A percentile compares a stretch with the other conserved stretches of the same genome.
Conservation (phyloP, 2,329 filamentous ascomycete species). For the Fusarium sp. region DNA sequence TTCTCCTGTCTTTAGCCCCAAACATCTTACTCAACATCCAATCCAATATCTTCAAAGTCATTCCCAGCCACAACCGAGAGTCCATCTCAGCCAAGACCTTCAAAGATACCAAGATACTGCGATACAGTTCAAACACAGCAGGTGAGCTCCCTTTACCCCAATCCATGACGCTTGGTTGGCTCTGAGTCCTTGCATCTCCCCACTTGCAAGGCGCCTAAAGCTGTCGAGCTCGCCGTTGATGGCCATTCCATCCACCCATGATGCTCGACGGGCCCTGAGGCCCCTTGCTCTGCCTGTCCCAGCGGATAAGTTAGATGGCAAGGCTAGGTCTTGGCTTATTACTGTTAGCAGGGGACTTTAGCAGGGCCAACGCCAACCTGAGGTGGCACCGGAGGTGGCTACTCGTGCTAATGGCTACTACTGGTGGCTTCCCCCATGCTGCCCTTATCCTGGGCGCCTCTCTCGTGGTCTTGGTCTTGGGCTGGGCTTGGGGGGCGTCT, state of each 20-base stretch:
- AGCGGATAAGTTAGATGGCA: slow-evolving; percentile 29
- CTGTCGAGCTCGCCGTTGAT: slow-evolving; percentile 18
- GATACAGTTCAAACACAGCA: slow-evolving; percentile 9
- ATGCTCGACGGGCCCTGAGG: slow-evolving; percentile 32
- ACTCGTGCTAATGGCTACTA: slow-evolving; percentile 12
- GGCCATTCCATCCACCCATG: slow-evolving; percentile 12
- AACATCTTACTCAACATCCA: slow-evolving; percentile 7
- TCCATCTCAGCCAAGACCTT: slow-evolving; percentile 25
- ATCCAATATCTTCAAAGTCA: slow-evolving; percentile 30
- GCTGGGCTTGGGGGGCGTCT: slow-evolving; percentile 24
- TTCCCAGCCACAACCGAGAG: slow-evolving; percentile 42
- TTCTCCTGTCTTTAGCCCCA: background rate
- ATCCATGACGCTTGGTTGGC: slow-evolving; percentile 39
- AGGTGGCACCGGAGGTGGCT: slow-evolving; percentile 43
- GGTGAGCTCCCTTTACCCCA: slow-evolving; percentile 35
- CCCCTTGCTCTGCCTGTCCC: slow-evolving; percentile 25
- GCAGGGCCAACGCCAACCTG: slow-evolving; percentile 28
- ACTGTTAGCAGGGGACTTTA: slow-evolving; percentile 37
- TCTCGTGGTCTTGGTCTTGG: slow-evolving; percentile 32
- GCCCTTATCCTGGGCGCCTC: slow-evolving; percentile 42
- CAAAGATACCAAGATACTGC: slow-evolving; percentile 17
- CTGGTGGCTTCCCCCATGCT: slow-evolving; percentile 36
- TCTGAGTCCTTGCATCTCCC: slow-evolving; percentile 32
- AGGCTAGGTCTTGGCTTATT: slow-evolving; percentile 46
- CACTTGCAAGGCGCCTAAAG: slow-evolving; percentile 42